Evolutionary conservation across 1,139 yeast genomes (phyloP).

Genomic region (Ashbya aceris): DNA sequence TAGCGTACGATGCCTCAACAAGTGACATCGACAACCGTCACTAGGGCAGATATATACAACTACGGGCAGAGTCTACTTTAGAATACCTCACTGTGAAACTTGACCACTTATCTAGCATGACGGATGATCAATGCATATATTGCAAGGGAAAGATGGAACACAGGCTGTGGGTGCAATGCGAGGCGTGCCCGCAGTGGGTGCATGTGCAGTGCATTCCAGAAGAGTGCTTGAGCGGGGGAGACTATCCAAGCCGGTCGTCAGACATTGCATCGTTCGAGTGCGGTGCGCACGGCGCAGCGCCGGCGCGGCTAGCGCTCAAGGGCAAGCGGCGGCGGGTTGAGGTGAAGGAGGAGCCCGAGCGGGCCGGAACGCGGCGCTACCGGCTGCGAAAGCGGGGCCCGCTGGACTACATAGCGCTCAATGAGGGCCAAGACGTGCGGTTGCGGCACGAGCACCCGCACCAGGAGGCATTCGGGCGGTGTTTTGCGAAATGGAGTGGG

Average conservation of each 20-base stretch:
- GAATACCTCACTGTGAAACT: neutral
- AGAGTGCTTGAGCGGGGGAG: conserved; percentile 7
- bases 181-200: conserved; percentile 18
- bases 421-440: conserved; percentile 63
- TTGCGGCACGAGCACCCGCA: conserved; percentile 58
- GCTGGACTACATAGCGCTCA: conserved; percentile 72
- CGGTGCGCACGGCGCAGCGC: conserved; percentile 10
- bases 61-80: neutral
- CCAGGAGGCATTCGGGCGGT: conserved; percentile 30
- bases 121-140: neutral
- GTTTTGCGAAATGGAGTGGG: conserved; percentile 17
- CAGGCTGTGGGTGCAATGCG: conserved; percentile 18
- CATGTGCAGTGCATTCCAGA: conserved; percentile 18
- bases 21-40: neutral
- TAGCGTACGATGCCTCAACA: too few species aligned
- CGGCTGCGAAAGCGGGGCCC: conserved; percentile 31
- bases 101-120: neutral
- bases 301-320: conserved; percentile 7
- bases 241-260: conserved; percentile 9
- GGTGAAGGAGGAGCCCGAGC: neutral
- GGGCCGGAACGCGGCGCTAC: conserved; percentile 9
- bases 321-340: conserved; percentile 3
- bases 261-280: conserved; percentile 14
- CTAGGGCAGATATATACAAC: neutral
- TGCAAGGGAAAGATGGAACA: neutral